phyloP scores from a whole-genome alignment of 257 asterid genomes.

The Solanum habrochaites region DNA sequence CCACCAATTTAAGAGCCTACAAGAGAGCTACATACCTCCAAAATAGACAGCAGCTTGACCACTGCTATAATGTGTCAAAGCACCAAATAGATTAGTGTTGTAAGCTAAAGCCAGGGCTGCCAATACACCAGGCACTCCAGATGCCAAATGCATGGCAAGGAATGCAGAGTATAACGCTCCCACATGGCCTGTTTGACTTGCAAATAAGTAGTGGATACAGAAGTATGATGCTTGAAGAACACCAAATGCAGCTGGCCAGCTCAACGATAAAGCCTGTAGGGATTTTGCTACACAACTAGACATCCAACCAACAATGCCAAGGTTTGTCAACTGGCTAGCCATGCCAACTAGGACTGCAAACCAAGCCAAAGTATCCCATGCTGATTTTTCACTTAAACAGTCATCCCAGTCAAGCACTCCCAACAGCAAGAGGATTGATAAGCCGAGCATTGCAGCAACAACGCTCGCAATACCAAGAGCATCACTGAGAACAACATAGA shows the following conservation, averaged over 20 bases:
- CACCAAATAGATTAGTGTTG: conserved; percentile 83
- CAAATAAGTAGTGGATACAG: conserved; percentile 85
- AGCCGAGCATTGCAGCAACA: conserved; percentile 95
- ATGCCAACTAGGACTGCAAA: conserved; percentile 95
- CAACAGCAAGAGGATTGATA: conserved; percentile 56
- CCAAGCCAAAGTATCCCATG: conserved; percentile 99
- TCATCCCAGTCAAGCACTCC: conserved; percentile 95
- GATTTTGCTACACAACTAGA: conserved; percentile 61
- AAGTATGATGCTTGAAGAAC: conserved; percentile 86
- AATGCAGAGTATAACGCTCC: conserved; percentile 93
- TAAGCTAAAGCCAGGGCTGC: conserved; percentile 86
- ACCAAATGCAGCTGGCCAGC: conserved; percentile 90
- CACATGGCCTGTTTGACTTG: conserved; percentile 93
- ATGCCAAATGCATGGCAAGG: conserved; percentile 87
- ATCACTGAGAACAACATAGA: conserved; percentile 38
- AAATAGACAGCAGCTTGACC: conserved; percentile 96
- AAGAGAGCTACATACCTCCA: conserved; percentile 46
- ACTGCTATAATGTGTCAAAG: conserved; percentile 95
- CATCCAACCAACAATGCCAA: conserved; percentile 88
- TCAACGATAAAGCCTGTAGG: conserved; percentile 59
- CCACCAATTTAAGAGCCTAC: not conserved
- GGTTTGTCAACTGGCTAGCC: conserved; percentile 89
- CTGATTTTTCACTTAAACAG: conserved; percentile 86
- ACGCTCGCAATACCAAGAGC: conserved; percentile 84
- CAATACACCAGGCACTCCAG: conserved; percentile 81